Base-by-base conservation (phyloP, 2,329 filamentous ascomycete species). In the Beauveria sp. region DNA sequence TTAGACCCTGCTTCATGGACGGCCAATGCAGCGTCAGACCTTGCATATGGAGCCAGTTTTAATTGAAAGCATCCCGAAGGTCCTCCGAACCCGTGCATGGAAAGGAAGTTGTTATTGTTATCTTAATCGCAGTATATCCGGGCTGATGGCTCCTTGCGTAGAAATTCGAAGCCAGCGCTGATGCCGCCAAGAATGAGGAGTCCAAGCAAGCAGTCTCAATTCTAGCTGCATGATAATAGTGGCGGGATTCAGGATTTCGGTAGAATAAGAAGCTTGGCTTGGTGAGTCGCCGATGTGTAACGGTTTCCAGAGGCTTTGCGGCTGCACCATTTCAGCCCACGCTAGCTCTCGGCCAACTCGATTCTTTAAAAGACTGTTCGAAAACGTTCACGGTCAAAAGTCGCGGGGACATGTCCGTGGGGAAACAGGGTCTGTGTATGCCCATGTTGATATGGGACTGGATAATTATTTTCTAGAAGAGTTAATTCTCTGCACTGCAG, bases 191-290 rank as follows among this genome's bases (percentile, higher is more conserved):
- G 38, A 3, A 18, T 38, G 14, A 28, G 1, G 34, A 8, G 28
- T 43, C 18, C 45, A 38, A 42, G 42, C 26, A 45, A 12, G 42
- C 18, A 34, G 28, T 14, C 22, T 26, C 16, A n/a, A 42, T 26
- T 16, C 16, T 47, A 10, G 46, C 34, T 42, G 56, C n/a, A 51
- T 34, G 5, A 18, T 47, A 49, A 18, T 47, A 49, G 55, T 24
- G 18, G 34, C 38, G 47, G 57, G 47, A 52, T 59, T 52, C 47
- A 59, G 38, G 38, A 59, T 51, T 59, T 59, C 38, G 47, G 38
- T 52, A 45, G 22, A 52, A n/a, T 7, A 18, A 22, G 24, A 58
- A 20, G 1, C 22, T 46, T 42, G 20, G 30, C 20, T 58, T n/a
- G 22, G 38, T 49, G 49, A 30, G 43, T 42, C 28, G 22, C 28